phyloP scores from a whole-genome alignment of 1,284 basidiomycete species.

The Ceratorhiza oryzae-sativae region DNA sequence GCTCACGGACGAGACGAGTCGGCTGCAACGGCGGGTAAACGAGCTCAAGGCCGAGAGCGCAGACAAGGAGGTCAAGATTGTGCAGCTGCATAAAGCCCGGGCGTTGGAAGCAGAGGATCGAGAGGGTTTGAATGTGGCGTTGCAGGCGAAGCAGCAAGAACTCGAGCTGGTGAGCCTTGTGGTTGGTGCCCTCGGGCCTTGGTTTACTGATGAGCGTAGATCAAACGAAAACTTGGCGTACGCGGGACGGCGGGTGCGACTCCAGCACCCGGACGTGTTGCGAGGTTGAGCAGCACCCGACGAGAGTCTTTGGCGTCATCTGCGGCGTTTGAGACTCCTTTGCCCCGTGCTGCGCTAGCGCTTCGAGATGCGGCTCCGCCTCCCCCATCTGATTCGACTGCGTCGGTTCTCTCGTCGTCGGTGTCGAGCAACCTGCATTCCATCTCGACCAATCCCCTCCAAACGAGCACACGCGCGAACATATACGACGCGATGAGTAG shows the following conservation, averaged over 20 bases:
- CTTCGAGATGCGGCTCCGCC: neutral
- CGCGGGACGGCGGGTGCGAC: conserved; percentile 68
- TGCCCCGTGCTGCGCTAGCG: conserved; percentile 18
- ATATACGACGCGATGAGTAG: conserved; percentile 22
- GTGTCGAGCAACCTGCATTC: conserved; percentile 6
- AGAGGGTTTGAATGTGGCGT: conserved; percentile 79
- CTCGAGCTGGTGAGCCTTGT: conserved; percentile 73
- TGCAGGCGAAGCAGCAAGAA: conserved; percentile 90
- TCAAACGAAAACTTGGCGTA: conserved; percentile 73
- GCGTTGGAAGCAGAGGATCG: conserved; percentile 77
- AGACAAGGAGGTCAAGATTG: conserved; percentile 79
- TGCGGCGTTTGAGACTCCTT: conserved; percentile 28
- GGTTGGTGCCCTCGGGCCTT: neutral
- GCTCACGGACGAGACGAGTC: conserved; percentile 68
- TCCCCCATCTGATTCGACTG: conserved; percentile 13
- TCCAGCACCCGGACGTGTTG: conserved; percentile 53
- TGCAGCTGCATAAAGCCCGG: conserved; percentile 73
- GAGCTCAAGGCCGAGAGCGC: conserved; percentile 80
- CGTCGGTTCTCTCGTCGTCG: conserved; percentile 17
- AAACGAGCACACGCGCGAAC: conserved; percentile 28
- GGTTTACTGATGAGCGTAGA: conserved; percentile 53
- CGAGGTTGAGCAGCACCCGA: neutral
- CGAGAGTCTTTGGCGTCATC: conserved; percentile 32
- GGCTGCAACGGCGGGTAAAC: conserved; percentile 69
- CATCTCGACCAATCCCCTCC: conserved; percentile 20